Percentiles rank a stretch among this genome's conserved stretches.
Conservation (phyloP, 169 alveolate species). For the Theileria parva region DNA sequence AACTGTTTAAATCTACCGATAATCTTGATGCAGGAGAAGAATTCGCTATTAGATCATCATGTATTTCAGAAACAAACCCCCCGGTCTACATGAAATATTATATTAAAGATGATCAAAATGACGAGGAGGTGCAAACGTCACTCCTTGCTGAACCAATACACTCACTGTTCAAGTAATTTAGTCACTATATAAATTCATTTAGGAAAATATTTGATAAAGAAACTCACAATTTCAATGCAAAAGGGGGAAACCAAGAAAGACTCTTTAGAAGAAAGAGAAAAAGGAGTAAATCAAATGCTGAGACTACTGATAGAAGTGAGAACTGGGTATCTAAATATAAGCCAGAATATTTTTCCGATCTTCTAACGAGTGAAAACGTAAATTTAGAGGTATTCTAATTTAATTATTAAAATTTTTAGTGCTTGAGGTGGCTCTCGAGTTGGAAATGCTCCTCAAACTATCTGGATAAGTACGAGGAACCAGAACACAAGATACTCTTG, state of each 20-base stretch:
- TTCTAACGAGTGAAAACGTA: constrained; percentile 70
- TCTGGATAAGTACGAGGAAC: constrained; percentile 20
- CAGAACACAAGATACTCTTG: constrained; percentile 64
- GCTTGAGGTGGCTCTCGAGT: constrained; percentile 32
- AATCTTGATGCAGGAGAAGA: constrained; percentile 41
- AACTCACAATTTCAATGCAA: background rate
- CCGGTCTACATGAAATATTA: constrained; percentile 53
- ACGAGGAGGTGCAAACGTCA: background rate
- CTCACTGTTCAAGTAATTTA: constrained; percentile 43
- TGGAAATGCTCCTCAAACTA: constrained; percentile 34
- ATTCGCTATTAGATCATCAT: constrained; percentile 48
- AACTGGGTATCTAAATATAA: constrained; percentile 69
- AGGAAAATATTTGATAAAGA: constrained; percentile 45
- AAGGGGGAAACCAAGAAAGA: background rate
- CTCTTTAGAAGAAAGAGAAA: constrained; percentile 23
- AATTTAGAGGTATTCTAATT: constrained; percentile 63
- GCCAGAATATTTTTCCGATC: constrained; percentile 73
- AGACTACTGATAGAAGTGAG: background rate
- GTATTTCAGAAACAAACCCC: constrained; percentile 35
- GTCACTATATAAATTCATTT: background rate
- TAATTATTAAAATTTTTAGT: constrained; percentile 18
- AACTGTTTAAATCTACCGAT: constrained; percentile 43
- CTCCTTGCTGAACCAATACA: constrained; percentile 52
- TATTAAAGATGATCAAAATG: background rate
- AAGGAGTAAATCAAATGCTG: background rate